Conservation (phyloP, 129 eudicot species). For the Kitagawia praeruptora region DNA sequence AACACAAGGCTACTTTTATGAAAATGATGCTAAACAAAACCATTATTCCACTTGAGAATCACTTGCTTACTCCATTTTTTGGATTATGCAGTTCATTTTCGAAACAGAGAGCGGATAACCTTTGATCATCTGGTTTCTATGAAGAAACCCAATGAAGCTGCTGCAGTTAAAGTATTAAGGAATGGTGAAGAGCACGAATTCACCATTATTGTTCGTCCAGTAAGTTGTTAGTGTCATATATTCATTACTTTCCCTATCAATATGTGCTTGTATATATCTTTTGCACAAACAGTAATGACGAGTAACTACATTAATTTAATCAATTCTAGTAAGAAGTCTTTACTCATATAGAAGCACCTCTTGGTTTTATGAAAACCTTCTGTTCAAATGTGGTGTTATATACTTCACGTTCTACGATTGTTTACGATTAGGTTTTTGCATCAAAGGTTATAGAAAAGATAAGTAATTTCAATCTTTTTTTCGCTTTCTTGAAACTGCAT, state of each 20-base stretch:
- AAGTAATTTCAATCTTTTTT: not conserved
- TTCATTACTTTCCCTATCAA: not conserved
- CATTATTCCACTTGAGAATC: not conserved
- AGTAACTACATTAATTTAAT: not conserved
- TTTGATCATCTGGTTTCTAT: constrained; percentile 92
- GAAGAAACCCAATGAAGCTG: constrained; percentile 96
- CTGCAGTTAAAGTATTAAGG: constrained; percentile 64
- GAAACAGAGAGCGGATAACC: constrained; percentile 90
- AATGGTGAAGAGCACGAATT: constrained; percentile 68
- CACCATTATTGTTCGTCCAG: constrained; percentile 59
- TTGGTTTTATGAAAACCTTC: not conserved
- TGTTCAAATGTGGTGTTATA: not conserved
- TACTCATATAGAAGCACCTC: not conserved
- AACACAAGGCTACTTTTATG: not conserved
- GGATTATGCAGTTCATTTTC: constrained; percentile 66
- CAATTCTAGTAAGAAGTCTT: not conserved
- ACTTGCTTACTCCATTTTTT: not conserved
- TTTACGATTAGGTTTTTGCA: not conserved
- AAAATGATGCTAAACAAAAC: too few species aligned
- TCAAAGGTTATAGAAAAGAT: not conserved
- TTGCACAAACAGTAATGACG: not conserved
- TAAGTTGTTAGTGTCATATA: constrained; percentile 29
- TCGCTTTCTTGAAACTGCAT: not conserved
- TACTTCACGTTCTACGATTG: not conserved
- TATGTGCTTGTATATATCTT: not conserved